Evolutionary conservation across 257 asterid species (phyloP).

Genomic region (Catharanthus roseus): DNA sequence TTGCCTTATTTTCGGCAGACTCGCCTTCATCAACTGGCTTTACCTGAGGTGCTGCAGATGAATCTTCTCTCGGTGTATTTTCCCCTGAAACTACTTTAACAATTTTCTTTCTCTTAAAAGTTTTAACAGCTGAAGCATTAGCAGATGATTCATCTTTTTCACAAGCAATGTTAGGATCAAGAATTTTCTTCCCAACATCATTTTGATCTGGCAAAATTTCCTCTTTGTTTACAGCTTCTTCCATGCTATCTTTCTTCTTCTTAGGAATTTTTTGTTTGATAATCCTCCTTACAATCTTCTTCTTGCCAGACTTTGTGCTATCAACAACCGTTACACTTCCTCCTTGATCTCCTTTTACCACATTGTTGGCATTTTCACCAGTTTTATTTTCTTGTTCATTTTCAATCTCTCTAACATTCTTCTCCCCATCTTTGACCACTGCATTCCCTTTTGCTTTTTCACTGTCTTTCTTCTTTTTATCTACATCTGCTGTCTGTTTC

Average conservation of each 20-base stretch:
- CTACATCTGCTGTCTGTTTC: constrained; percentile 34
- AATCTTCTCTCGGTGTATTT: constrained; percentile 36
- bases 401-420: constrained; percentile 36
- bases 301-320: constrained; percentile 57
- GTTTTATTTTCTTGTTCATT: constrained; percentile 33
- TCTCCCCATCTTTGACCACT: constrained; percentile 31
- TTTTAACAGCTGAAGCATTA: constrained; percentile 41
- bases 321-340: constrained; percentile 37
- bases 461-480: constrained; percentile 37
- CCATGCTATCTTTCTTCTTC: constrained; percentile 23
- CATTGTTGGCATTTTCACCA: constrained; percentile 32
- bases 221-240: constrained; percentile 29
- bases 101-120: constrained; percentile 54
- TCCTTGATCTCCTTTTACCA: constrained; percentile 26
- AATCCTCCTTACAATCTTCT: constrained; percentile 62
- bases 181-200: constrained; percentile 33
- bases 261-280: constrained; percentile 29
- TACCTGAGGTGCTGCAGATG: constrained; percentile 27
- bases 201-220: constrained; percentile 32
- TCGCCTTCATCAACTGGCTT: constrained; percentile 28
- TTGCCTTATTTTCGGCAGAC: constrained; percentile 35
- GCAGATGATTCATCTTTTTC: constrained; percentile 45
- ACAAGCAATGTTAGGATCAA: constrained; percentile 36
- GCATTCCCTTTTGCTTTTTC: constrained; percentile 23
- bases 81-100: constrained; percentile 40